phyloP scores from a whole-genome alignment of 2,329 filamentous ascomycete genomes.

The Mycocentrospora acerina region DNA sequence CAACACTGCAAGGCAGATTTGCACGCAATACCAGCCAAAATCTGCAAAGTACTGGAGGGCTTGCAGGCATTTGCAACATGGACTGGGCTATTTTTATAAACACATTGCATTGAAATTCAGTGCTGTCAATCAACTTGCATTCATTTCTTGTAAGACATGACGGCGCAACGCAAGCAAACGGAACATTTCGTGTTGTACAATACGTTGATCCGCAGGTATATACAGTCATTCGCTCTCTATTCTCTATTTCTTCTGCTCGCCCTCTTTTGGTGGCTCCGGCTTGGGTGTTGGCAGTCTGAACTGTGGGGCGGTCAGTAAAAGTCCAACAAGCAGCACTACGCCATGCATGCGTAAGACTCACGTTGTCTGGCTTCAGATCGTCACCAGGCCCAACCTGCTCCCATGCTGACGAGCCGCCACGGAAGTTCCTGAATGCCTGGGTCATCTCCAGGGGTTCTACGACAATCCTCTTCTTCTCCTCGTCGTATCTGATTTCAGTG shows the following conservation, averaged over 20 bases:
- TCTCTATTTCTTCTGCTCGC: slow-evolving; percentile 85
- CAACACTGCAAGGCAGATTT: slow-evolving; percentile 1
- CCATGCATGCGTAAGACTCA: slow-evolving; percentile 46
- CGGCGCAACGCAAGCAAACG: background rate
- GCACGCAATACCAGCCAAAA: too few relatives aligned
- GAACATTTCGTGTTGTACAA: slow-evolving; percentile 11
- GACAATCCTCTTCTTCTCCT: slow-evolving; percentile 99
- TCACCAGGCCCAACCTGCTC: slow-evolving; percentile 71
- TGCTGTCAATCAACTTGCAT: background rate
- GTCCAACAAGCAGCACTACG: too few relatives aligned
- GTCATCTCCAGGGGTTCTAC: slow-evolving; percentile 97
- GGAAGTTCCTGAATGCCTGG: slow-evolving; percentile 98
- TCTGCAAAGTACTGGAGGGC: too few relatives aligned
- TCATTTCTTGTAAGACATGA: background rate
- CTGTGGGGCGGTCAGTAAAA: slow-evolving; percentile 37
- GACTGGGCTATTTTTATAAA: background rate
- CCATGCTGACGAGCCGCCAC: slow-evolving; percentile 70
- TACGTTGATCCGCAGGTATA: slow-evolving; percentile 39
- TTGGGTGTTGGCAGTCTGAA: slow-evolving; percentile 97
- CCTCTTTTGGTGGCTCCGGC: slow-evolving; percentile 81
- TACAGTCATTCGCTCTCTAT: slow-evolving; percentile 37
- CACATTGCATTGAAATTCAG: background rate
- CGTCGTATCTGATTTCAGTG: slow-evolving; percentile 96
- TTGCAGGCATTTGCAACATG: too few relatives aligned
- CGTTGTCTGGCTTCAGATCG: slow-evolving; percentile 72